Base-by-base conservation (phyloP, 2,329 filamentous ascomycete genomes). In the Stemphylium beticola region DNA sequence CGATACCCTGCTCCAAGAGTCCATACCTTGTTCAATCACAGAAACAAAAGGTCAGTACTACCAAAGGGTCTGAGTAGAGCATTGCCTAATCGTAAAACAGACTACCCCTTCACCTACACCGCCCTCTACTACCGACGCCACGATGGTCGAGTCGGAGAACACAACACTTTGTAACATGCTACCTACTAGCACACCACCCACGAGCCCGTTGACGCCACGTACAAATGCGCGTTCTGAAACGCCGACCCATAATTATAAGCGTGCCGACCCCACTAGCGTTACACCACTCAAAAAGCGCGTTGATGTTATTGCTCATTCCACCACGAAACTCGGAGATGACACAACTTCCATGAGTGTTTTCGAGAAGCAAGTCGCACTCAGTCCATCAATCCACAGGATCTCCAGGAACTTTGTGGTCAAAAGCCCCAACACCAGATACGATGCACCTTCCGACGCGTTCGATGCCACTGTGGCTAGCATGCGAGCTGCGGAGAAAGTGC, bases 401-500 rank as follows among this genome's bases (percentile, higher is more conserved):
- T 29, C 26, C 26, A 29, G 26, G 26, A 29, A 29, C 26, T 29
- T 29, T 29, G 26, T 29, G 26, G 26, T 29, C 26, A 29, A 29
- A 29, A 29, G 26, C 8, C 26, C 26, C 14, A 17, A 4, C 4
- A 11, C n/a, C 29, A 26, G 22, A 8, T 5, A 26, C 17, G 10
- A 24, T 5, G 12, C 12, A 24, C 33, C 11, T 17, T 15, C 31
- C 6, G 18, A 50, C 33, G 11, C 40, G 12, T n/a, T 50, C 7
- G 37, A 39, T 8, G 32, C 24, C 11, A 42, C 42, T 10, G 26
- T 54, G 7, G 46, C 20, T 4, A 42, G 14, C 17, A 41, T 54
- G 32, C 46, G 37, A 3, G 46, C 47, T 2, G 55, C 55, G 20
- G 55, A 57, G 17, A 47, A 47, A 38, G 29, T 57, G 17, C 33